Evolutionary conservation across 1,284 basidiomycete species (phyloP).

Genomic region (Boletus albobrunnescens): DNA sequence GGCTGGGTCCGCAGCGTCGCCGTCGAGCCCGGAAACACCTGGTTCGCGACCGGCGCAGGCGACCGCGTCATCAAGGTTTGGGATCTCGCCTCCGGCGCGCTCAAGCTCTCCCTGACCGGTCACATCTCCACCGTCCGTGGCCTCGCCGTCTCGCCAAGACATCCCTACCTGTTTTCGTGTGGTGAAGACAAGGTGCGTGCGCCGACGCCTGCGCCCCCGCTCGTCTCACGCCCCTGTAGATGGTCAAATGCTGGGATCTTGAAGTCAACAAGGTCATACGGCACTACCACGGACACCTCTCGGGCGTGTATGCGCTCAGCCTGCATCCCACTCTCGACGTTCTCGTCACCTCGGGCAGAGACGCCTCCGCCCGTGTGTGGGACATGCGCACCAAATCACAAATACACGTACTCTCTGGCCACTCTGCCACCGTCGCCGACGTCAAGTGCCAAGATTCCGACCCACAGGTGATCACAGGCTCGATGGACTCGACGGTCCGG

Average conservation of each 20-base stretch:
- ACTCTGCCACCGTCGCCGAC: constrained; percentile 91
- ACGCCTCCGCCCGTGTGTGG: constrained; percentile 96
- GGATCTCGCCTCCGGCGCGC: constrained; percentile 93
- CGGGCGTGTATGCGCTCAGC: constrained; percentile 88
- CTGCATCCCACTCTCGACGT: constrained; percentile 96
- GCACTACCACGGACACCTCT: constrained; percentile 96
- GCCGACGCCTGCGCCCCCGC: not conserved
- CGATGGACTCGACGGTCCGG: constrained; percentile 96
- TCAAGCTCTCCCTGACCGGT: constrained; percentile 93
- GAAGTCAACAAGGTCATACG: constrained; percentile 99
- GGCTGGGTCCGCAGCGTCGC: constrained; percentile 98
- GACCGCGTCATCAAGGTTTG: constrained; percentile 99
- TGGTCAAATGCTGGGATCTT: constrained; percentile 99
- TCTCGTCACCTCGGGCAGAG: constrained; percentile 91
- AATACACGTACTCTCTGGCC: constrained; percentile 90
- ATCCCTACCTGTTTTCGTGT: constrained; percentile 96
- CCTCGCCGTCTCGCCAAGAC: constrained; percentile 85
- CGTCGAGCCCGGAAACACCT: constrained; percentile 96
- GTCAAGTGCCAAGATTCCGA: constrained; percentile 95
- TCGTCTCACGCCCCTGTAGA: constrained; percentile 44
- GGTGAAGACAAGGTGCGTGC: constrained; percentile 89
- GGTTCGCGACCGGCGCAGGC: constrained; percentile 98
- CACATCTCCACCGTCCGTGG: constrained; percentile 97
- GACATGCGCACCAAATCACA: constrained; percentile 98
- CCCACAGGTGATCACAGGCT: constrained; percentile 95